These are phyloP conservation scores for Ceratocystis alfenasii DNA, from an alignment of 2,329 filamentous ascomycete species.

Conservation along the genomic window DNA sequence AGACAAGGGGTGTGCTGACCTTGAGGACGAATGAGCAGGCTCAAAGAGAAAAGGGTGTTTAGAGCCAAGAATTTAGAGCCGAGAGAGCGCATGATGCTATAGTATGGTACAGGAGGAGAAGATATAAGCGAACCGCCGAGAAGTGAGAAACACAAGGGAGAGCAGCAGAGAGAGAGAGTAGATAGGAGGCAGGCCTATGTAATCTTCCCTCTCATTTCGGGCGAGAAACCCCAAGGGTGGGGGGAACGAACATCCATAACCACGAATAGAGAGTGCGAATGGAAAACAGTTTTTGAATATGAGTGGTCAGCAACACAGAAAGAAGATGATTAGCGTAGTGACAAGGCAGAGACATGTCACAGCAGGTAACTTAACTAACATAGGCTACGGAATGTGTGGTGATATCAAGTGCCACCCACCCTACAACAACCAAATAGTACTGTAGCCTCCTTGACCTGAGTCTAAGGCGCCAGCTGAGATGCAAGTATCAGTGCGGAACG, in stretches of 20 bases:
- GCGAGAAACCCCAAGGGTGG: background rate
- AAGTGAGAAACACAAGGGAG: background rate
- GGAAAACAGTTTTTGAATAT: background rate
- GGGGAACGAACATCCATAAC: no score
- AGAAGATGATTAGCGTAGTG: background rate
- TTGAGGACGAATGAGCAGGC: background rate
- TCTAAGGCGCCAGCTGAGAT: background rate
- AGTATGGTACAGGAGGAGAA: background rate
- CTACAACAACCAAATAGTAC: background rate
- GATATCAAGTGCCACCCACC: background rate
- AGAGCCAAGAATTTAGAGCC: background rate
- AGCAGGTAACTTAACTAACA: background rate
- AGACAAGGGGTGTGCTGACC: slow-evolving; percentile 2
- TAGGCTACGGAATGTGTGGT: background rate
- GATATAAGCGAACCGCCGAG: background rate
- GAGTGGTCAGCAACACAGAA: background rate
- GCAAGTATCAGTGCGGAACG: background rate
- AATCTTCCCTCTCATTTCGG: background rate
- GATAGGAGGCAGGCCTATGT: background rate
- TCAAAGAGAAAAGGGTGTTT: background rate
- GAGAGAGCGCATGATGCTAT: no score
- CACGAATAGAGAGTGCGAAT: background rate
- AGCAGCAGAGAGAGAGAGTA: background rate
- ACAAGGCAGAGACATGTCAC: background rate
- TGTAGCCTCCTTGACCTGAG: background rate